These are phyloP conservation scores for Mayamaea pseudoterrestris DNA, from an alignment of 108 stramenopile genomes.

Conservation along the genomic window DNA sequence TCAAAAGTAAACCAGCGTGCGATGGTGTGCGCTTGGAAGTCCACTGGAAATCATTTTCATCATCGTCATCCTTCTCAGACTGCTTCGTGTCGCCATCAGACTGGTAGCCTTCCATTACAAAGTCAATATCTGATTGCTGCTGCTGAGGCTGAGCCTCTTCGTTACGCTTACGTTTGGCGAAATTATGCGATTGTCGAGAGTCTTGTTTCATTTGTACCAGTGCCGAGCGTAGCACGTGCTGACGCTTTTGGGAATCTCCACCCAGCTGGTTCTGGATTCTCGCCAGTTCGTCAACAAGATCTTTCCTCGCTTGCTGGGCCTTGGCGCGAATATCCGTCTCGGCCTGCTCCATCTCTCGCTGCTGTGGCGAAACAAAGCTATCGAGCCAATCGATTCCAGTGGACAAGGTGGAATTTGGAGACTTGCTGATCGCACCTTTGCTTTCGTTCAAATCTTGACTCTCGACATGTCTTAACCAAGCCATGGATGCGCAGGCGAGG, in stretches of 20 bases:
- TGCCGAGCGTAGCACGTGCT: not conserved
- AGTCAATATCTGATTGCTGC: constrained; percentile 31
- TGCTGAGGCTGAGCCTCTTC: not conserved
- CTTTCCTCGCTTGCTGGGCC: constrained; percentile 2
- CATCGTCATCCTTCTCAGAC: constrained; percentile 34
- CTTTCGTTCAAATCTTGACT: constrained; percentile 11
- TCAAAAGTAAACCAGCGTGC: constrained; percentile 8
- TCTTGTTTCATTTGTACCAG: not conserved
- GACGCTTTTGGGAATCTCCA: not conserved
- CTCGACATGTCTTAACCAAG: constrained; percentile 60
- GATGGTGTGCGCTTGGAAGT: not conserved
- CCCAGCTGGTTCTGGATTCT: not conserved
- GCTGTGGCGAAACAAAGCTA: constrained; percentile 39
- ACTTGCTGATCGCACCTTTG: no score
- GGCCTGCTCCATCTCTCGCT: constrained; percentile 5
- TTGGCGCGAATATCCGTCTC: not conserved
- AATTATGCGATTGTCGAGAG: not conserved
- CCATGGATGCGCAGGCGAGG: constrained; percentile 64
- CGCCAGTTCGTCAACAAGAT: constrained; percentile 3
- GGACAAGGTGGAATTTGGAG: no score
- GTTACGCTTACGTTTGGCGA: not conserved
- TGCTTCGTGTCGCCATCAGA: constrained; percentile 30
- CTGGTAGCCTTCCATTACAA: constrained; percentile 31
- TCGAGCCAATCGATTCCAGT: constrained; percentile 63
- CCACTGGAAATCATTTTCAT: constrained; percentile 4